These are phyloP conservation scores for Barnettozyma vustinii DNA, from an alignment of 805 yeast genomes.

Conservation along the genomic window DNA sequence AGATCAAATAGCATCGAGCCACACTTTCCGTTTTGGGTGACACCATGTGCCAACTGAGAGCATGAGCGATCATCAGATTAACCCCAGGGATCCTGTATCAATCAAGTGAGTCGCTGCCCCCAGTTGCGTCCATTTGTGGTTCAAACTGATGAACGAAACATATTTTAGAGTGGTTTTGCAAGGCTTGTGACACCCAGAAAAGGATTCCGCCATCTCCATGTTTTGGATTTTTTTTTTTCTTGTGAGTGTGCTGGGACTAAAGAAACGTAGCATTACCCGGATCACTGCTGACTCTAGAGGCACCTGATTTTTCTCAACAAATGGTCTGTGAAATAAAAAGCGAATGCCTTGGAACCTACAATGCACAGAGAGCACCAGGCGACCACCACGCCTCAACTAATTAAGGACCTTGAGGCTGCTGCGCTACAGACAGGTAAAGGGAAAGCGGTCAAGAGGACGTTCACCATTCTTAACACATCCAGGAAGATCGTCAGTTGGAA, in stretches of 20 bases:
- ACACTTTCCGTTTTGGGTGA: not conserved
- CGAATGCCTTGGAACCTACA: not conserved
- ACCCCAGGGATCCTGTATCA: not conserved
- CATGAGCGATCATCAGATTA: not conserved
- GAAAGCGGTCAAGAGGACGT: slow-evolving; percentile 25
- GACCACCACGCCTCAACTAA: slow-evolving; percentile 6
- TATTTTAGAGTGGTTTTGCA: no score
- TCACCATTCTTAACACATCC: slow-evolving; percentile 24
- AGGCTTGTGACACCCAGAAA: not conserved
- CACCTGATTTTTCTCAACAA: not conserved
- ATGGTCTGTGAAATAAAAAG: no score
- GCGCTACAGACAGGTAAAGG: slow-evolving; percentile 24
- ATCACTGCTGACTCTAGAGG: not conserved
- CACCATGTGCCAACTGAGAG: not conserved
- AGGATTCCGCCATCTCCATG: not conserved
- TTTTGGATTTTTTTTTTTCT: no score
- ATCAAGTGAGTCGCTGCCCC: not conserved
- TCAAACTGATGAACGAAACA: no score
- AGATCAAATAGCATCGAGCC: not conserved
- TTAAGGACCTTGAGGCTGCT: slow-evolving; percentile 14
- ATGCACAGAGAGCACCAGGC: slow-evolving; percentile 13
- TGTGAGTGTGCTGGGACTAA: no score
- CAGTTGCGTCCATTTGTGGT: not conserved
- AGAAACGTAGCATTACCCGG: no score
- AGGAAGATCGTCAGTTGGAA: slow-evolving; percentile 55